Conservation (phyloP, 139 green algal genomes). For the Chlamydomonas incerta region DNA sequence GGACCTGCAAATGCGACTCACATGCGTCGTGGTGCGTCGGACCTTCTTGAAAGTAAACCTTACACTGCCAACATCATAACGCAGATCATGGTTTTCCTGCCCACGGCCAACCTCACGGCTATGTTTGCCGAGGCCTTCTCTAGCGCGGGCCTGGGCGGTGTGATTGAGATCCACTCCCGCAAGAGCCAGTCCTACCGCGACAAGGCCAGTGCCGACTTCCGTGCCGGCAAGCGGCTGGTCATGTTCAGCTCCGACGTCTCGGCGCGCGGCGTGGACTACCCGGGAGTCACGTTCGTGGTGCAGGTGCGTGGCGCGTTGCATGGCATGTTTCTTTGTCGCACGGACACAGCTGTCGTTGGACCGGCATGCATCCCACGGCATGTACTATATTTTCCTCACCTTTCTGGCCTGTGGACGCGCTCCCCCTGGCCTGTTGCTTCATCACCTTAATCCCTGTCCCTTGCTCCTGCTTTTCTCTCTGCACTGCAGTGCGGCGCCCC, state of each 20-base stretch:
- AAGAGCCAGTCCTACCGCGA: constrained; percentile 84
- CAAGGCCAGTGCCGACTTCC: constrained; percentile 74
- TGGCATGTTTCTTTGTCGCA: no score
- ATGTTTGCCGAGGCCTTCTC: constrained; percentile 49
- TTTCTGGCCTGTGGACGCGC: no score
- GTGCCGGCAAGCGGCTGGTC: constrained; percentile 61
- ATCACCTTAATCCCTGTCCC: no score
- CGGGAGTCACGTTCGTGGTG: constrained; percentile 90
- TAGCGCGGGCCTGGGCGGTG: constrained; percentile 46
- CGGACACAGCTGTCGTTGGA: no score
- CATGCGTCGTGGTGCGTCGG: no score
- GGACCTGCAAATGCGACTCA: no score
- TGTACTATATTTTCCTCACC: no score
- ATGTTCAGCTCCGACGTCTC: constrained; percentile 93
- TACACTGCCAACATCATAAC: no score
- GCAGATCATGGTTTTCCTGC: constrained; percentile 94
- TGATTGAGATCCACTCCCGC: constrained; percentile 93
- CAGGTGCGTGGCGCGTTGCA: constrained; percentile 70
- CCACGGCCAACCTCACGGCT: constrained; percentile 87
- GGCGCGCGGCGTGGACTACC: constrained; percentile 96
- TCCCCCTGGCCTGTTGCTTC: no score
- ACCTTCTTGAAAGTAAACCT: no score
- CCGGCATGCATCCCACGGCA: no score
- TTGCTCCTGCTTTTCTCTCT: neutral
- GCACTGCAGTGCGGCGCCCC: constrained; percentile 78